phyloP scores from a whole-genome alignment of 2,329 filamentous ascomycete species.

The Fusarium napiforme region DNA sequence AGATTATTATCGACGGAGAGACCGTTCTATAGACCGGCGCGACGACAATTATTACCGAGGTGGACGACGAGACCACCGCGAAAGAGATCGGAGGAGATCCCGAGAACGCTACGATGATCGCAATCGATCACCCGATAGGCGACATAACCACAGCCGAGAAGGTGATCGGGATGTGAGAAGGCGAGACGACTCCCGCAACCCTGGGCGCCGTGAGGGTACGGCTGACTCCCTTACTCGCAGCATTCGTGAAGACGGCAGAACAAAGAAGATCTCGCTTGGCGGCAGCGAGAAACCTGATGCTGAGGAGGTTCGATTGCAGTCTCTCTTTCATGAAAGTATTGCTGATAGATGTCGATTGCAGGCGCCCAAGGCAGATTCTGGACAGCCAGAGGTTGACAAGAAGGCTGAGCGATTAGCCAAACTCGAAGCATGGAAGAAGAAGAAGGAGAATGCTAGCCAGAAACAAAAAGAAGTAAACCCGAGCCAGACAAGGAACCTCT shows the following conservation, averaged over 20 bases:
- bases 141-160: constrained; percentile 73
- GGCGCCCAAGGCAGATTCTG: constrained; percentile 58
- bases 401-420: constrained; percentile 84
- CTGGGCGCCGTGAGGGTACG: constrained; percentile 74
- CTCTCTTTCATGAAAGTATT: constrained; percentile 21
- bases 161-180: constrained; percentile 72
- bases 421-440: constrained; percentile 92
- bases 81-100: constrained; percentile 72
- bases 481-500: constrained; percentile 72
- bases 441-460: constrained; percentile 79
- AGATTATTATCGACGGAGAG: constrained; percentile 72
- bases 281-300: constrained; percentile 61
- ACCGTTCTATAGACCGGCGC: constrained; percentile 75
- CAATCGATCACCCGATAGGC: constrained; percentile 67
- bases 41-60: constrained; percentile 73
- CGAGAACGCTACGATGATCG: constrained; percentile 69
- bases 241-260: constrained; percentile 72
- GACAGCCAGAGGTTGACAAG: constrained; percentile 74
- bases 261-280: constrained; percentile 61
- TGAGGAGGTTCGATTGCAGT: constrained; percentile 65
- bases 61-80: constrained; percentile 65
- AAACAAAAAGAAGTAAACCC: constrained; percentile 76
- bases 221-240: constrained; percentile 75
- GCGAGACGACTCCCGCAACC: constrained; percentile 79
- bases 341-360: constrained; percentile 57